Conservation (phyloP, 805 yeast species). For the Yarrowia sp. region DNA sequence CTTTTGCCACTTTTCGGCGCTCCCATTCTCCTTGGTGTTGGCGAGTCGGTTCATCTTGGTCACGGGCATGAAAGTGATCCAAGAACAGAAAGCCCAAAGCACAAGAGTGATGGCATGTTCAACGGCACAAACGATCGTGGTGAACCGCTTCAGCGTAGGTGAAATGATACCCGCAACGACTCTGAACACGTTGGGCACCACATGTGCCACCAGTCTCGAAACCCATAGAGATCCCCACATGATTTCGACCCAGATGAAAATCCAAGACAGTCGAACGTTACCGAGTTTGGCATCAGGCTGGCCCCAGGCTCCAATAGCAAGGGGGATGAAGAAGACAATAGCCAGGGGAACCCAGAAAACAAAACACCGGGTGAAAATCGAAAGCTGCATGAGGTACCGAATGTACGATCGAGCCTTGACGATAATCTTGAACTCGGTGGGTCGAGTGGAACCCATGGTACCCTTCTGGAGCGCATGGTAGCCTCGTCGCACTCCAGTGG, state of each 20-base stretch:
- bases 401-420: conserved; percentile 30
- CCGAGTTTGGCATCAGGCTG: conserved; percentile 38
- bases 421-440: conserved; percentile 29
- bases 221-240: conserved; percentile 42
- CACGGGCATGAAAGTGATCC: conserved; percentile 42
- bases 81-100: conserved; percentile 40
- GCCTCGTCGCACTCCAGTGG: conserved; percentile 27
- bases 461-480: conserved; percentile 26
- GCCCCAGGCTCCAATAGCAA: conserved; percentile 43
- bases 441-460: not conserved
- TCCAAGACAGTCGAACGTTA: conserved; percentile 40
- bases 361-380: conserved; percentile 38
- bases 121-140: conserved; percentile 39
- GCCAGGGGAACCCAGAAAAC: conserved; percentile 44
- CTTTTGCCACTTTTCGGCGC: conserved; percentile 40
- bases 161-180: conserved; percentile 37
- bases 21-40: conserved; percentile 26
- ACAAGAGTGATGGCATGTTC: conserved; percentile 40
- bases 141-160: conserved; percentile 38
- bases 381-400: conserved; percentile 26
- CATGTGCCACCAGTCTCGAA: conserved; percentile 39
- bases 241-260: conserved; percentile 44
- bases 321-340: conserved; percentile 40
- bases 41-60: conserved; percentile 36
- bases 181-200: conserved; percentile 37